Percentiles rank a stretch among this genome's conserved stretches.
Evolutionary conservation across 331 rosid species (phyloP).

Genomic region (Rosa hybrid): DNA sequence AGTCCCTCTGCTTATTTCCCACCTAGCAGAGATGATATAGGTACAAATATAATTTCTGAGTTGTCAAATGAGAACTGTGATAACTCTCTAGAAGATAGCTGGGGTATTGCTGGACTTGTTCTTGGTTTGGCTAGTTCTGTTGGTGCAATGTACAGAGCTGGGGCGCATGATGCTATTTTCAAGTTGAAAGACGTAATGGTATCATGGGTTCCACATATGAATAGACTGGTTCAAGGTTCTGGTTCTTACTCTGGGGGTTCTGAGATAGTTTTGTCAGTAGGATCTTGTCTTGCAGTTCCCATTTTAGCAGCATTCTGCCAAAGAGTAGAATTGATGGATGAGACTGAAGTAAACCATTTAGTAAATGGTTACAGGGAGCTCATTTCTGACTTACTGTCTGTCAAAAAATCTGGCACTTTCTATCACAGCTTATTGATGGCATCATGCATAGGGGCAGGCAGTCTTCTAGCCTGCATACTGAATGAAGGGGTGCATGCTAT

Average conservation of each 20-base stretch:
- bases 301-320: slow-evolving; percentile 66
- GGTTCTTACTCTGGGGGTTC: slow-evolving; percentile 38
- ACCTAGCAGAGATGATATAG: slow-evolving; percentile 32
- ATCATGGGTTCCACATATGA: slow-evolving; percentile 76
- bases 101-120: slow-evolving; percentile 97
- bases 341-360: slow-evolving; percentile 56
- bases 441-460: slow-evolving; percentile 92
- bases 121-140: slow-evolving; percentile 83
- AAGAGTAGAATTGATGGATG: slow-evolving; percentile 77
- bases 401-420: slow-evolving; percentile 54
- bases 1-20: slow-evolving; percentile 61
- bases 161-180: slow-evolving; percentile 62
- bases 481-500: slow-evolving; percentile 70
- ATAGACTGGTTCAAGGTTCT: slow-evolving; percentile 39
- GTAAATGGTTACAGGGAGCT: slow-evolving; percentile 60
- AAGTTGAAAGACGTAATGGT: slow-evolving; percentile 66
- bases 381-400: slow-evolving; percentile 66
- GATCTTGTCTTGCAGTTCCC: slow-evolving; percentile 92
- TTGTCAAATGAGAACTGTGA: slow-evolving; percentile 41
- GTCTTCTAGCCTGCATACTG: slow-evolving; percentile 58
- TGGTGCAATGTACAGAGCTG: slow-evolving; percentile 74
- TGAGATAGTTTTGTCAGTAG: slow-evolving; percentile 60
- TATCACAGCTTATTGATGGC: slow-evolving; percentile 82
- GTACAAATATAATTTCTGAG: slow-evolving; percentile 36
- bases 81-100: slow-evolving; percentile 78